These are phyloP conservation scores for Teratosphaeria gauchensis DNA, from an alignment of 2,329 filamentous ascomycete species.

Conservation along the genomic window DNA sequence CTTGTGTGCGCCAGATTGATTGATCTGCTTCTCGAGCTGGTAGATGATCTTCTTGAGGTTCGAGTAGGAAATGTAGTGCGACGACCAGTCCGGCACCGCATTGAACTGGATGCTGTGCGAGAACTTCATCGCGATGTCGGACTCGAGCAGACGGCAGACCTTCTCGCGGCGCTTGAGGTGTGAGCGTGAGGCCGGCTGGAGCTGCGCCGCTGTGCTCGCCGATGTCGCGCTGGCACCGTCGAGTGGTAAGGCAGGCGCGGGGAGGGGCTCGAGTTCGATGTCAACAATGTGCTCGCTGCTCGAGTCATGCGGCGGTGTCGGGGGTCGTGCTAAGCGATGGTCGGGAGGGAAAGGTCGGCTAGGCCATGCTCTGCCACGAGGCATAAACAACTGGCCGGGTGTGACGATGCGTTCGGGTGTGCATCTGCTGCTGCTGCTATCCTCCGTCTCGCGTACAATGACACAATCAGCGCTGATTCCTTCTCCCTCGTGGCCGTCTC, in stretches of 20 bases:
- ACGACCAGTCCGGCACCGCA: constrained; percentile 98
- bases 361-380: not conserved
- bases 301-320: not conserved
- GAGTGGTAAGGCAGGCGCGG: constrained; percentile 1
- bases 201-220: not conserved
- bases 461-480: not conserved
- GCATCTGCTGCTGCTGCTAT: not conserved
- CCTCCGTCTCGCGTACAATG: not conserved
- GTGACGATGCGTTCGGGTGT: not conserved
- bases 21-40: constrained; percentile 75
- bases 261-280: constrained; percentile 2
- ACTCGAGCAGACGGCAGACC: constrained; percentile 54
- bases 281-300: not conserved
- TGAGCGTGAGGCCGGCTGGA: not conserved
- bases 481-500: not conserved
- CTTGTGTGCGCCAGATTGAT: constrained; percentile 41
- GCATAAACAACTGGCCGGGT: not conserved
- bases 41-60: constrained; percentile 99
- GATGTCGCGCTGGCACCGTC: not conserved
- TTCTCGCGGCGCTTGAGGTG: constrained; percentile 40
- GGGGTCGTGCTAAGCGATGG: not conserved
- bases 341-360: not conserved
- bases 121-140: constrained; percentile 81
- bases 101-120: constrained; percentile 99
- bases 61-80: constrained; percentile 94